Evolutionary conservation across 805 yeast species (phyloP).

Genomic region (Lachancea waltii): DNA sequence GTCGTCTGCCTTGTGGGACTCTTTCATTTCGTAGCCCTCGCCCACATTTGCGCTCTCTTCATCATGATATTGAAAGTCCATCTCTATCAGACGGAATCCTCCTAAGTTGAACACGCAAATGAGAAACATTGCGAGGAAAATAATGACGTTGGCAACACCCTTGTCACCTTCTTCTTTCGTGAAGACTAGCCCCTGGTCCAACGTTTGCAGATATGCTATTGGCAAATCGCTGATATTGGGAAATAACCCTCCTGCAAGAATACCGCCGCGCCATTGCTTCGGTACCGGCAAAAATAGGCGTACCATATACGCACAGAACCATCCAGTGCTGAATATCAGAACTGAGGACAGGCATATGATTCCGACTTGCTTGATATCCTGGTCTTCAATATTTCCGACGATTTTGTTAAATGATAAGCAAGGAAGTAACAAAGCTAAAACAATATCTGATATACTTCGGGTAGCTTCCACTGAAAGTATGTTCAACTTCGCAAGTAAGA

Average conservation of each 20-base stretch:
- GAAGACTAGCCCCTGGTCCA: constrained; percentile 56
- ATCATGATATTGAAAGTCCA: constrained; percentile 48
- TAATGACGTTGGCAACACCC: constrained; percentile 81
- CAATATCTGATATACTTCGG: constrained; percentile 56
- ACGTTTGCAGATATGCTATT: constrained; percentile 65
- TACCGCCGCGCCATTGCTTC: constrained; percentile 64
- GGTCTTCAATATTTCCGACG: constrained; percentile 51
- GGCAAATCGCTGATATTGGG: constrained; percentile 76
- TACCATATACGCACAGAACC: constrained; percentile 36
- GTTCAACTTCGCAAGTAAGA: constrained; percentile 48
- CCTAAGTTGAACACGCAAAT: constrained; percentile 70
- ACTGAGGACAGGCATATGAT: constrained; percentile 50
- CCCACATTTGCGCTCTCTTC: constrained; percentile 19
- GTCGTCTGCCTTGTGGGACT: neutral
- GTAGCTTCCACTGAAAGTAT: constrained; percentile 57
- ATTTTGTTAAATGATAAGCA: constrained; percentile 58
- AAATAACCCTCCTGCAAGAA: constrained; percentile 60
- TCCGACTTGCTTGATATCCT: constrained; percentile 65
- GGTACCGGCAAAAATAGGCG: constrained; percentile 42
- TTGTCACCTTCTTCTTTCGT: constrained; percentile 52
- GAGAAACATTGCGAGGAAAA: constrained; percentile 63
- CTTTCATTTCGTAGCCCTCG: constrained; percentile 14
- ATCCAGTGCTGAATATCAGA: constrained; percentile 46
- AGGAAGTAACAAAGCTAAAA: constrained; percentile 59
- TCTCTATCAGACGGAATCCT: constrained; percentile 58